A percentile compares a stretch with the other conserved stretches of the same genome.
Conservation (phyloP, 2,329 filamentous ascomycete genomes). For the Dothidotthia symphoricarpi region DNA sequence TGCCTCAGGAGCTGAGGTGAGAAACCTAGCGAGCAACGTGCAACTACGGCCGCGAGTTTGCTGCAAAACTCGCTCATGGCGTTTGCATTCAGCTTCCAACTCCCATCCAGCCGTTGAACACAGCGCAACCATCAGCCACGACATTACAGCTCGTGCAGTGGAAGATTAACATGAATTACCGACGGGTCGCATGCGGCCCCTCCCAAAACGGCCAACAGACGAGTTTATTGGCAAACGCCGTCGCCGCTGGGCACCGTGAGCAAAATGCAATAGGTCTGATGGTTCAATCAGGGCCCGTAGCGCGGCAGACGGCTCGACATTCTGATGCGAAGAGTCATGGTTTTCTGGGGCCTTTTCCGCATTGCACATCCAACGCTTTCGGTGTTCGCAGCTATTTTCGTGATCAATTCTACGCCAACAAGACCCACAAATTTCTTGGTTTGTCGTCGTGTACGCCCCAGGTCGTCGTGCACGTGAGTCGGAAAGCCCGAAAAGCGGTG, state of each 20-base stretch:
- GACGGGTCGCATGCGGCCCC: slow-evolving; percentile 27
- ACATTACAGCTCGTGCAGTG: slow-evolving; percentile 11
- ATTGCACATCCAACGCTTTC: too few species aligned
- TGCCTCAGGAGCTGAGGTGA: slow-evolving; percentile 25
- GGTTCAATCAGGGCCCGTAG: slow-evolving; percentile 32
- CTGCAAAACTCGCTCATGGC: slow-evolving; percentile 14
- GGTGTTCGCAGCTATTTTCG: slow-evolving; percentile 1
- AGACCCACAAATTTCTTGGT: neutral
- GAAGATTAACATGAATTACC: slow-evolving; percentile 16
- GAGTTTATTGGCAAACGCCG: slow-evolving; percentile 22
- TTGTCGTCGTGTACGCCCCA: too few species aligned
- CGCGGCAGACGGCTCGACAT: slow-evolving; percentile 20
- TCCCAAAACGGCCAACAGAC: slow-evolving; percentile 19
- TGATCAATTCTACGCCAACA: slow-evolving; percentile 11
- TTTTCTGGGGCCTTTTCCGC: slow-evolving; percentile 22
- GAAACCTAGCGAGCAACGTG: slow-evolving; percentile 20
- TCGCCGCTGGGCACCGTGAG: slow-evolving; percentile 12
- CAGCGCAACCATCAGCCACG: slow-evolving; percentile 17
- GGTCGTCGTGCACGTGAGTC: too few species aligned
- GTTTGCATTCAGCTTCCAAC: slow-evolving; percentile 18
- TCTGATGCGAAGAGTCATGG: slow-evolving; percentile 34
- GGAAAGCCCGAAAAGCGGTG: too few species aligned
- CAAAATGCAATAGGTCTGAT: slow-evolving; percentile 15
- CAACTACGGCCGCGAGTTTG: slow-evolving; percentile 8
- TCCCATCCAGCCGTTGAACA: slow-evolving; percentile 11